These are phyloP conservation scores for Leccinum subrobustum DNA, from an alignment of 1,284 basidiomycete genomes.

Conservation along the genomic window DNA sequence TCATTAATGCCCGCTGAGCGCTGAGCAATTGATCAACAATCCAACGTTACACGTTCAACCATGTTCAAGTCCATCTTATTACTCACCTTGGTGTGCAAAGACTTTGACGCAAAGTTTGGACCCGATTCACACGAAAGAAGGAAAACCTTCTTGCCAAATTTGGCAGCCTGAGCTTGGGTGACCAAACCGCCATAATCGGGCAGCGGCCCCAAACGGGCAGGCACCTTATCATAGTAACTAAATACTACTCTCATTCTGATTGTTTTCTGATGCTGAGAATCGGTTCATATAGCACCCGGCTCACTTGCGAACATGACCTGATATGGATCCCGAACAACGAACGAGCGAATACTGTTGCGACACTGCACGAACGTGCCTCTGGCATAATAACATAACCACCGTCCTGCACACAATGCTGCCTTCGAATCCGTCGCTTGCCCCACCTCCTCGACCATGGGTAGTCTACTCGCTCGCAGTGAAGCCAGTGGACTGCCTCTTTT, in stretches of 20 bases:
- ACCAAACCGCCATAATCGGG: no score
- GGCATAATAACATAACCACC: not conserved
- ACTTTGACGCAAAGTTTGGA: no score
- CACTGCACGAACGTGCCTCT: not conserved
- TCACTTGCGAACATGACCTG: not conserved
- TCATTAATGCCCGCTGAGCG: no score
- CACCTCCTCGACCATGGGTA: not conserved
- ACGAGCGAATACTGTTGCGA: not conserved
- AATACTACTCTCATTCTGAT: not conserved
- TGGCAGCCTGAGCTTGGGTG: no score
- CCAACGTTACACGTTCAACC: no score
- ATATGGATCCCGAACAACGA: not conserved
- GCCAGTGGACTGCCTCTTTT: not conserved
- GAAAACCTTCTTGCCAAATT: no score
- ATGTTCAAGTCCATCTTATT: no score
- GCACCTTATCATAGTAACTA: not conserved
- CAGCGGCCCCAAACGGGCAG: not conserved
- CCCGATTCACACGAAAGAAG: no score
- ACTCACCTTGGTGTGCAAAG: no score
- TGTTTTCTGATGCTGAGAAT: not conserved
- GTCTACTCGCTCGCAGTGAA: not conserved
- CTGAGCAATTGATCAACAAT: no score
- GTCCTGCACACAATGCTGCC: not conserved
- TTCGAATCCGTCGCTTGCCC: not conserved
- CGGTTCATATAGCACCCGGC: not conserved